These are phyloP conservation scores for Penicillium sumatraense DNA, from an alignment of 2,329 filamentous ascomycete genomes.

Conservation along the genomic window DNA sequence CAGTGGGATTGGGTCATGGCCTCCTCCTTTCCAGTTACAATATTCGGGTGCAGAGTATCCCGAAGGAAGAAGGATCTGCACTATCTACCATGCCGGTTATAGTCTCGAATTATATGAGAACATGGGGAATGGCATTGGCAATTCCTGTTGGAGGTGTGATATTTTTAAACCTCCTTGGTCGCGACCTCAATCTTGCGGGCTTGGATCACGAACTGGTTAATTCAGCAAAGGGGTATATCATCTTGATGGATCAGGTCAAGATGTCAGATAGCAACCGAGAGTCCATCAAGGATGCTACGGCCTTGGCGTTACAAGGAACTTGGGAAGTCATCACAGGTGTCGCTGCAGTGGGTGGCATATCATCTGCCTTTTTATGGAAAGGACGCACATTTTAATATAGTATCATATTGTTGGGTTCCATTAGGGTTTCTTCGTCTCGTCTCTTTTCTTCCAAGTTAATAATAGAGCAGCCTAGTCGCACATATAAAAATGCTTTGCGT, in stretches of 20 bases:
- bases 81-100: conserved; percentile 25
- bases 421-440: too few species aligned
- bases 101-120: conserved; percentile 26
- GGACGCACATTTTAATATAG: neutral
- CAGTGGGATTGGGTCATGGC: conserved; percentile 49
- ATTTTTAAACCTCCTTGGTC: conserved; percentile 47
- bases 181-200: conserved; percentile 26
- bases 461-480: too few species aligned
- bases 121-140: conserved; percentile 52
- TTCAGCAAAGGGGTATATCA: conserved; percentile 16
- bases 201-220: conserved; percentile 16
- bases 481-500: too few species aligned
- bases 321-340: conserved; percentile 34
- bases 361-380: conserved; percentile 25
- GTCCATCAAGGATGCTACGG: conserved; percentile 19
- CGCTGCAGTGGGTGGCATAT: conserved; percentile 30
- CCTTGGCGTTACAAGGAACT: conserved; percentile 27
- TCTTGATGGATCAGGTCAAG: conserved; percentile 20
- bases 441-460: too few species aligned
- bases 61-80: conserved; percentile 45
- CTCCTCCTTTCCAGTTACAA: conserved; percentile 48
- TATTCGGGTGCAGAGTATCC: conserved; percentile 45
- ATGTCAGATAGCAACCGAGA: conserved; percentile 18
- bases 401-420: too few species aligned
- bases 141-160: conserved; percentile 46